Conservation (phyloP, 176 grass and related monocot genomes). For the Musa acuminata region DNA sequence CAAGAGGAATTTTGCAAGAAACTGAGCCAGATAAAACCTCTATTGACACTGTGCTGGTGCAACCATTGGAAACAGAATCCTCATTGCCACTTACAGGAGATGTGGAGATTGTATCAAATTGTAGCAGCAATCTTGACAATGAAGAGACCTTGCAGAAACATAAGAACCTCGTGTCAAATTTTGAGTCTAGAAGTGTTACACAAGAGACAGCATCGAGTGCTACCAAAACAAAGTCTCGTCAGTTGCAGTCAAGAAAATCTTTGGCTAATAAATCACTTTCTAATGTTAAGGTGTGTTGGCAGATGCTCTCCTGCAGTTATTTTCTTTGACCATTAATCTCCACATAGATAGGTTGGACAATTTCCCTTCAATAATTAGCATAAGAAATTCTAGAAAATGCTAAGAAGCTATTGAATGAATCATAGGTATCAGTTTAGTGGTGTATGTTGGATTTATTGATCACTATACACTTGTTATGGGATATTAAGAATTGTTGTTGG, state of each 20-base stretch:
- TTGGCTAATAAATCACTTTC: neutral
- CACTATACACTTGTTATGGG: neutral
- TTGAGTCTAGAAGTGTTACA: neutral
- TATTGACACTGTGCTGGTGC: neutral
- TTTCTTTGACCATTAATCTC: neutral
- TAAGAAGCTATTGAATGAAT: conserved; percentile 1
- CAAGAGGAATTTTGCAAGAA: conserved; percentile 25
- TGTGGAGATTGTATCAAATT: neutral
- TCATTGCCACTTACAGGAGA: neutral
- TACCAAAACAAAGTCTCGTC: neutral
- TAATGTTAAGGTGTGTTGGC: neutral
- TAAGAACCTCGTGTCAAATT: neutral
- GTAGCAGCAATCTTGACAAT: neutral
- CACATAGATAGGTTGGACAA: neutral
- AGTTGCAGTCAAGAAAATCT: conserved; percentile 3
- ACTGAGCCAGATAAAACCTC: conserved; percentile 14
- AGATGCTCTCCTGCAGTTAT: neutral
- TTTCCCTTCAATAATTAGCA: neutral
- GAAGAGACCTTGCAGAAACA: neutral
- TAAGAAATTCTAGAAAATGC: neutral
- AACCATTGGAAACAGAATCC: neutral
- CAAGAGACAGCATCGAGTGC: neutral
- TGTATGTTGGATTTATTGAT: neutral
- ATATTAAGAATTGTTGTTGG: neutral
- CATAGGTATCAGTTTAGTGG: neutral